A percentile compares a stretch with the other conserved stretches of the same genome.
Evolutionary conservation across 179 eudicot genomes (phyloP).

Genomic region (Beta macrorhiza): DNA sequence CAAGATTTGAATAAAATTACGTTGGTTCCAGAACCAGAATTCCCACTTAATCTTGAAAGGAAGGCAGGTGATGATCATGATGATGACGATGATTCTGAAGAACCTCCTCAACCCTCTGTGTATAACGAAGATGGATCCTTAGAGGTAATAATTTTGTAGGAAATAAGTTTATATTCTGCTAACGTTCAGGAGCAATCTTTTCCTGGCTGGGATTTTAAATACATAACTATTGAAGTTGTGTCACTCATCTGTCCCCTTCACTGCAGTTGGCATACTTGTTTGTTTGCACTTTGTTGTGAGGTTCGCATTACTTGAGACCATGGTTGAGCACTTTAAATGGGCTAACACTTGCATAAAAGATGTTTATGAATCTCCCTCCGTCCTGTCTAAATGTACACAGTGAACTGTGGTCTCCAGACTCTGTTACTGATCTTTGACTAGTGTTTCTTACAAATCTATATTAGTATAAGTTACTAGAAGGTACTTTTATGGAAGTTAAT

Average conservation of each 20-base stretch:
- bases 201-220: neutral
- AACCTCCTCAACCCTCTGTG: constrained; percentile 43
- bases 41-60: constrained; percentile 53
- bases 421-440: neutral
- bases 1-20: constrained; percentile 42
- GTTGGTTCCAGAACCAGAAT: constrained; percentile 66
- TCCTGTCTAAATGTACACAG: neutral
- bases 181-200: neutral
- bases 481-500: neutral
- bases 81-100: constrained; percentile 47
- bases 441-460: neutral
- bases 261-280: neutral
- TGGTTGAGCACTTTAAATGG: neutral
- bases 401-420: neutral
- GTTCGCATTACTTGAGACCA: too few species aligned
- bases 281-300: neutral
- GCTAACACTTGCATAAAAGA: neutral
- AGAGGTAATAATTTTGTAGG: constrained; percentile 55
- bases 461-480: too few species aligned
- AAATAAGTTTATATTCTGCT: neutral
- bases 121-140: constrained; percentile 80
- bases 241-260: neutral
- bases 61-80: constrained; percentile 47
- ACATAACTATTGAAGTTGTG: neutral
- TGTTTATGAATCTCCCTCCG: neutral